Evolutionary conservation across 805 yeast genomes (phyloP), one percentile per base, ranked within the genome.

Genomic region (Yamadazyma laniorum): DNA sequence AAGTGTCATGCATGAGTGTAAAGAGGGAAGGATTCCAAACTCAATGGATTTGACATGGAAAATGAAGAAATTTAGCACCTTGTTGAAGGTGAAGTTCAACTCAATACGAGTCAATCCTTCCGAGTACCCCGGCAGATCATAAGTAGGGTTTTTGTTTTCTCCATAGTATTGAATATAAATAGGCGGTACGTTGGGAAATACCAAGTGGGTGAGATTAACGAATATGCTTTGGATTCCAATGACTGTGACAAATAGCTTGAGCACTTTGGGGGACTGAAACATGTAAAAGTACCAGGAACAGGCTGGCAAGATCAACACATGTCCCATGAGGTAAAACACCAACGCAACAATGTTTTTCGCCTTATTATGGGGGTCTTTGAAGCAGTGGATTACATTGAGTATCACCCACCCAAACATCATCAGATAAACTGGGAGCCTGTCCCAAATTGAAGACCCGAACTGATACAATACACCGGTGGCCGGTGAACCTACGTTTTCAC

Each of bases 131-230:
- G 49, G 49, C 72, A 78, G 78, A 22, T 74, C 75, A 55, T 82
- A 82, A 44, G 71, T 66, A 1, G 84, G 82, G 7, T 63, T 40
- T 53, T 69, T 72, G 45, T 77, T 74, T 16, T 72, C 70, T 3
- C 87, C 85, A 47, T 82, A 71, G 43, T 77, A 44, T 51, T 76
- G 80, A 32, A 79, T 75, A 54, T 80, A 82, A 82, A 87, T 79
- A 3, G 89, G 89, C 1, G 89, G 85, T 1, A 87, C 85, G 53
- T 77, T 80, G 18, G 90, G 90, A 55, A 80, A 66, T 5, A 70
- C 33, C 25, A 82, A 52, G 54, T 81, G 87, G 3, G 86, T 82
- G 26, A 70, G 27, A 0, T 80, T 80, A 17, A 85, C 84, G 1
- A 67, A 57, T 9, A 80, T 67, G 48, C 80, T 82, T 53, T 80